Percentiles rank a stretch among this genome's conserved stretches.
Conservation (phyloP, 345 rosid species). For the Hevea brasiliensis region DNA sequence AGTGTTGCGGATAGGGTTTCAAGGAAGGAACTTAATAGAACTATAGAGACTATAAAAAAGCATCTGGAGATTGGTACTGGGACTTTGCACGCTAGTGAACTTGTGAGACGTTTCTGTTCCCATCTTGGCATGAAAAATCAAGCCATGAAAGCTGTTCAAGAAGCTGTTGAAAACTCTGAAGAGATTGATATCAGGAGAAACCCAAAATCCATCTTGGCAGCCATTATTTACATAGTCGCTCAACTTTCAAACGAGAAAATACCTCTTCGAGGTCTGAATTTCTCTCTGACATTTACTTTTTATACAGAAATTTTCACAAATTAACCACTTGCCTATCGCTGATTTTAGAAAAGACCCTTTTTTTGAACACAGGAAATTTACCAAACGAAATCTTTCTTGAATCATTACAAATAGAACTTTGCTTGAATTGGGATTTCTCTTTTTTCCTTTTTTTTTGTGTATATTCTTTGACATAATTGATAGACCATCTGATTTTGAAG, state of each 20-base stretch:
- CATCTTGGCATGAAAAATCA: conserved; percentile 19
- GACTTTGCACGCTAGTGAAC: background rate
- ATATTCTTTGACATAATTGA: too few species aligned
- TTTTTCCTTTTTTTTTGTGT: too few species aligned
- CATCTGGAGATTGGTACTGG: background rate
- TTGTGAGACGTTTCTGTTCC: conserved; percentile 21
- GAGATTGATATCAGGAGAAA: conserved; percentile 26
- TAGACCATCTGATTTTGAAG: too few species aligned
- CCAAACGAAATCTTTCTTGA: too few species aligned
- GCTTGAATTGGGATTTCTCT: too few species aligned
- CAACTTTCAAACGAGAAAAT: conserved; percentile 21
- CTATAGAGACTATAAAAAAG: conserved; percentile 5
- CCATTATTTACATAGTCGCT: conserved; percentile 21
- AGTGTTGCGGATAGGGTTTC: too few species aligned
- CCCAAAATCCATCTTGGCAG: conserved; percentile 21
- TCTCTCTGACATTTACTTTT: too few species aligned
- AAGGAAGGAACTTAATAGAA: conserved; percentile 15
- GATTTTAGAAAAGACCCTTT: too few species aligned
- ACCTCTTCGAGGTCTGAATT: conserved; percentile 17
- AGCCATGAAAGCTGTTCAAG: conserved; percentile 22
- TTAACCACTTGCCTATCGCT: too few species aligned
- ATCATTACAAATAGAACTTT: too few species aligned
- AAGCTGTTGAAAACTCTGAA: conserved; percentile 17
- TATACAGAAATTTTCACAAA: too few species aligned
- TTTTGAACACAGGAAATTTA: too few species aligned